Evolutionary conservation across 2,329 filamentous ascomycete species (phyloP), one percentile per base, ranked within the genome.

Genomic region (Didymella sp.): DNA sequence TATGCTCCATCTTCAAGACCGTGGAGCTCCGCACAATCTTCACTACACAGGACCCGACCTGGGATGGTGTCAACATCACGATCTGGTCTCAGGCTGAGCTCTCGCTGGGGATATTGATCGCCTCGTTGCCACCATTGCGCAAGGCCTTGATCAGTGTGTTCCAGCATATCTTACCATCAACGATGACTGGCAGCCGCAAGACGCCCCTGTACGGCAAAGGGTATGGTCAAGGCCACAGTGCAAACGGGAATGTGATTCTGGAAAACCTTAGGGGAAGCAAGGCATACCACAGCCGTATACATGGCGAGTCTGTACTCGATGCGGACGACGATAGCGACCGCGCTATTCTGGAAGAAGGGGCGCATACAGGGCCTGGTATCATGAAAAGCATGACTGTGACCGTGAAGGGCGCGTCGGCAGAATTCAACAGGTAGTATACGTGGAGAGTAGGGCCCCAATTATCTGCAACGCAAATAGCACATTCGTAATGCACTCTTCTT

Each of bases 1-100:
- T 71, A 19, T 70, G 67, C 35, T 68, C 66, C 6, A 61, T 70
- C 11, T 70, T 72, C 60, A 72, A 72, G 28, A 64, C 64, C 2
- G 52, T 67, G 24, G 63, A 70, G 43, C 62, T 72, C 4, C 62
- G 60, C 6, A 54, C 57, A 1, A 53, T 73, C 8, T 54, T 41
- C 11, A 64, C 62, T 6, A 67, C 64, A 0, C 42, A 21, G 28
- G 69, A 73, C 22, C 63, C 66, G 2, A 69, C 67, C 1, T 71
- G 63, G 62, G 64, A 72, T 15, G 63, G 61, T 13, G 58, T 68
- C 5, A 51, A 61, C 13, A 53, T 73, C 5, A 60, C 58, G 15
- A 66, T 72, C 24, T 73, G 69, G 68, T 63, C 61, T 8, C 43
- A 57, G 37, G 51, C 59, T 12, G 69, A 72, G 53, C 56, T 62